Percentiles rank a stretch among this genome's conserved stretches.
These are phyloP conservation scores for Cornus kousa DNA, from an alignment of 148 eudicot genomes.

Conservation along the genomic window DNA sequence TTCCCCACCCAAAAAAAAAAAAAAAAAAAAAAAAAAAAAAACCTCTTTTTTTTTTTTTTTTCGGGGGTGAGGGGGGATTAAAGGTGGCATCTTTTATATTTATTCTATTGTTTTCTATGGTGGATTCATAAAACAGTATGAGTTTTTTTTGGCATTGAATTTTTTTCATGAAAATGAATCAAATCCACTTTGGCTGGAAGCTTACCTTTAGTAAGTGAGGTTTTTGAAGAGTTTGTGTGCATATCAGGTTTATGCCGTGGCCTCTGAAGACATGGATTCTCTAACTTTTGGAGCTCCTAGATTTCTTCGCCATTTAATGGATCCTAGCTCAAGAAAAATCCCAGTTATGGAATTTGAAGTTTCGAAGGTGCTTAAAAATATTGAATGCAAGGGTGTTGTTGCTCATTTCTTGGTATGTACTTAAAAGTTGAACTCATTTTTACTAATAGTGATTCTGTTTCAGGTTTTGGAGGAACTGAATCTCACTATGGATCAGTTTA, in stretches of 20 bases:
- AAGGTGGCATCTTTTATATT: not conserved
- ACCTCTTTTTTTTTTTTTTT: too few relatives aligned
- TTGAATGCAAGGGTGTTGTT: not conserved
- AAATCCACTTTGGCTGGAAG: not conserved
- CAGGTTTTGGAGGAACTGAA: slow-evolving; percentile 89
- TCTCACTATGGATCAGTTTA: slow-evolving; percentile 97
- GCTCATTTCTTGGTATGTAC: not conserved
- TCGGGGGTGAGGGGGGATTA: too few relatives aligned
- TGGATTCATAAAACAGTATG: not conserved
- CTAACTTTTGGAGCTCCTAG: slow-evolving; percentile 94
- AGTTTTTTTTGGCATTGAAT: not conserved
- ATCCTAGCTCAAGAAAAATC: slow-evolving; percentile 91
- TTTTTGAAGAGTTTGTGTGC: not conserved
- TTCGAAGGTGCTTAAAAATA: slow-evolving; percentile 56
- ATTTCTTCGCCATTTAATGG: slow-evolving; percentile 97
- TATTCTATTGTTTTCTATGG: not conserved
- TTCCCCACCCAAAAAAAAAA: too few relatives aligned
- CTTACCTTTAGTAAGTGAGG: not conserved
- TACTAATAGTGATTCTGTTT: slow-evolving; percentile 13
- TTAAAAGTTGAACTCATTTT: not conserved
- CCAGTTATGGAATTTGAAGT: slow-evolving; percentile 99
- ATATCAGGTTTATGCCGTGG: slow-evolving; percentile 87
- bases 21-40: too few relatives aligned
- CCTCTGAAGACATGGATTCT: slow-evolving; percentile 99
- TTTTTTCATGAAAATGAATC: not conserved